A percentile compares a stretch with the other conserved stretches of the same genome.
Evolutionary conservation across 2,329 filamentous ascomycete species (phyloP).

Genomic region (Falciphora oryzae): DNA sequence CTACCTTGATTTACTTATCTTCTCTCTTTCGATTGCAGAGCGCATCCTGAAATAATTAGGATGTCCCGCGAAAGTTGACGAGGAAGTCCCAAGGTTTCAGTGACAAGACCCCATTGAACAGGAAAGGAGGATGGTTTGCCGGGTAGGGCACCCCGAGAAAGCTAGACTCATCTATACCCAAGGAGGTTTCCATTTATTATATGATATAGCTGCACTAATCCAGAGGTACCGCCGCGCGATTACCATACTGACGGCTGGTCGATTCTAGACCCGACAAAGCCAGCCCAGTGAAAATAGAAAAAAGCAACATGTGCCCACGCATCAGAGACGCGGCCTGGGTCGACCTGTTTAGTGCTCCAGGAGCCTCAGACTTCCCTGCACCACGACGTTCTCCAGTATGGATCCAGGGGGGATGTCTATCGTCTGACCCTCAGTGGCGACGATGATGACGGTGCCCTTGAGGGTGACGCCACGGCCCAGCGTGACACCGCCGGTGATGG

Average conservation of each 20-base stretch:
- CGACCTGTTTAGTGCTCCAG: constrained; percentile 54
- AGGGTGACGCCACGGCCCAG: constrained; percentile 90
- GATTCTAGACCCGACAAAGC: background rate
- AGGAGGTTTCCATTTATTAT: background rate
- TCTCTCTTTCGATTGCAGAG: no score
- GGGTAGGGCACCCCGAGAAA: background rate
- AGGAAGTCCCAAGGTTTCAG: no score
- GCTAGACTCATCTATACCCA: background rate
- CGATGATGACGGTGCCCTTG: constrained; percentile 98
- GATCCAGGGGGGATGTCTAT: constrained; percentile 97
- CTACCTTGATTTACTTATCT: no score
- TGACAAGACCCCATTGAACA: no score
- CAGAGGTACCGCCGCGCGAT: background rate
- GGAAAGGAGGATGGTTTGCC: no score
- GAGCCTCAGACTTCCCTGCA: constrained; percentile 86
- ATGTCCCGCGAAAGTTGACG: no score
- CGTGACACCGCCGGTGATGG: constrained; percentile 96
- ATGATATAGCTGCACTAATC: background rate
- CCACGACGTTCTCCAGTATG: constrained; percentile 96
- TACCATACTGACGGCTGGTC: background rate
- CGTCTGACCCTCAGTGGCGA: constrained; percentile 94
- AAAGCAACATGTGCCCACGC: background rate
- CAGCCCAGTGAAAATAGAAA: background rate
- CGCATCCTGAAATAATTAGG: no score
- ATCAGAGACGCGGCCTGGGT: background rate